Base-by-base conservation (phyloP, 208 protist species). In the Borovskyia barvae region DNA sequence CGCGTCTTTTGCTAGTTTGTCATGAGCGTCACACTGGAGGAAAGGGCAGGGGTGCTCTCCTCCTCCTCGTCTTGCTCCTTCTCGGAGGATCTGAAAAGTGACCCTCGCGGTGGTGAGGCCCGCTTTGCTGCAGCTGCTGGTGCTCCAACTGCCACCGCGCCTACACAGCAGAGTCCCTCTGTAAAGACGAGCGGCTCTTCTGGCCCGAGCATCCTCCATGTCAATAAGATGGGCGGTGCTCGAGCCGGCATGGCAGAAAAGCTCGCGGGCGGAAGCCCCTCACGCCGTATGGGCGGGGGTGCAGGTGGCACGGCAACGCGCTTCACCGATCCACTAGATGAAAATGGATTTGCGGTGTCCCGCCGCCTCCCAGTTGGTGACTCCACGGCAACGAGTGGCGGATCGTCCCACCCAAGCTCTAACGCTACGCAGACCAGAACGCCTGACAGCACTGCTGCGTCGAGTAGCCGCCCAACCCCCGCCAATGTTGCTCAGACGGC, bases 51-150 rank as follows among this genome's bases (percentile, higher is more conserved):
- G 45, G 51, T 54, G 46, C 11, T 58, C n/a, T 63, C 64, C 43
- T 71, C 64, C 29, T 71, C 64, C 12, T 71, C 64, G n/a, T 71
- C 64, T 15, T 71, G 55, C 1, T 58, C 37, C 50, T 30, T 36
- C 39, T 47, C 57, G n/a, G 53, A 58, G 29, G 48, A 71, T 36
- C 47, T 39, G 1, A 49, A 41, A 22, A 50, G 49, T 26, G 37
- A 55, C 54, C 37, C 54, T n/a, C 54, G 48, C 30, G 24, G 11
- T 17, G 51, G 20, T 19, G 37, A 28, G 4, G 42, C 56, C 2
- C 56, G 45, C 24, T 5, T 30, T n/a, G 9, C 54, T 1, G 19
- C 41, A 4, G 41, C 42, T 12, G 3, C 29, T 4, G 35, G n/a
- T n/a, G n/a, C n/a, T n/a, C n/a, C n/a, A n/a, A n/a, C n/a, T n/a